Evolutionary conservation across 75 land plant species (phyloP).

Genomic region (Cunninghamia lanceolata): DNA sequence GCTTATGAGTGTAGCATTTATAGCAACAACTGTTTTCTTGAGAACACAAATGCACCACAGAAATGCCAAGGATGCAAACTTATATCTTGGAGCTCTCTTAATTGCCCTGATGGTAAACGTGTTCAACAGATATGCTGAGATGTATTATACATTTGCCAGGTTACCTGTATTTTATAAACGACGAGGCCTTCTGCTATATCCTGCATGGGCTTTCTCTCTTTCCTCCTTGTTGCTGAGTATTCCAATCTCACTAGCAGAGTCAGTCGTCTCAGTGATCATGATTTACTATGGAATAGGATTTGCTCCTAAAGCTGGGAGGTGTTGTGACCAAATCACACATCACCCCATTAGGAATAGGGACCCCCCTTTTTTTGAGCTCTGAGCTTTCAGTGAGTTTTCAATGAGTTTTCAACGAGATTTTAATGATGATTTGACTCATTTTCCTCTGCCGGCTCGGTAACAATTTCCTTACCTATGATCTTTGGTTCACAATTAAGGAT

Average conservation of each 20-base stretch:
- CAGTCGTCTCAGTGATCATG: constrained; percentile 15
- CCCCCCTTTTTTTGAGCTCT: too few relatives aligned
- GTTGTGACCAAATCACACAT: too few relatives aligned
- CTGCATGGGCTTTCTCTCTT: constrained; percentile 28
- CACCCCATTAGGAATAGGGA: too few relatives aligned
- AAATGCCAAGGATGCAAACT: constrained; percentile 9
- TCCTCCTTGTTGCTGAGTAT: constrained; percentile 23
- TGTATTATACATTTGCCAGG: constrained; percentile 26
- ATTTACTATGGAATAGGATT: constrained; percentile 32
- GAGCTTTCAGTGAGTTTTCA: too few relatives aligned
- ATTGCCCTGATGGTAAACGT: constrained; percentile 17
- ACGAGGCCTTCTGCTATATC: constrained; percentile 13
- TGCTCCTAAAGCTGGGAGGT: constrained; percentile 31
- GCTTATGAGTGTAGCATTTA: constrained; percentile 34
- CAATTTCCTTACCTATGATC: too few relatives aligned
- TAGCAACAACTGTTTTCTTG: constrained; percentile 22
- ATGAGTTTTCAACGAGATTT: too few relatives aligned
- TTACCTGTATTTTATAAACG: constrained; percentile 30
- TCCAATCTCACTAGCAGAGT: constrained; percentile 25
- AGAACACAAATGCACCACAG: constrained; percentile 22
- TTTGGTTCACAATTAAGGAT: too few relatives aligned
- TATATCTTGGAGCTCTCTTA: constrained; percentile 25
- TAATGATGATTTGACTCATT: too few relatives aligned
- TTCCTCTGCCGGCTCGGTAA: too few relatives aligned
- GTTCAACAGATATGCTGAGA: constrained; percentile 35